Conservation (phyloP, 352 stramenopile genomes). For the Pythium angustatum region DNA sequence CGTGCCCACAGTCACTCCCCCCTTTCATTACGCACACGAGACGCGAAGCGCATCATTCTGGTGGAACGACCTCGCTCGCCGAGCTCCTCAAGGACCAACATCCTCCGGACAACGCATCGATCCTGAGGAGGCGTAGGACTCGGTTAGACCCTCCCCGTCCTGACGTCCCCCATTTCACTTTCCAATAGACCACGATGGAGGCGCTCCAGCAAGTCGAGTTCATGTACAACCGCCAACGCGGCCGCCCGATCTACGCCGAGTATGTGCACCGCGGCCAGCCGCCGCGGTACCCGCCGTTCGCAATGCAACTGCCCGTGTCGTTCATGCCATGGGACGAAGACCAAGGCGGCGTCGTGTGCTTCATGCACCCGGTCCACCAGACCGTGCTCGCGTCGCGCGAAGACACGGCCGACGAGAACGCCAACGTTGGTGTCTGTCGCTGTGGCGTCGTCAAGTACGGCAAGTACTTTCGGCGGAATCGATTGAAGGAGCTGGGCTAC, state of each 20-base stretch:
- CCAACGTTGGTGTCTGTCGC: constrained; percentile 64
- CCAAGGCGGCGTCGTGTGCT: constrained; percentile 63
- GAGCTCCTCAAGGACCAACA: constrained; percentile 1
- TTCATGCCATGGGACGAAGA: constrained; percentile 74
- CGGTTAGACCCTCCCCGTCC: background rate
- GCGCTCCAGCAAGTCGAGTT: constrained; percentile 68
- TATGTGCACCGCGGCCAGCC: constrained; percentile 68
- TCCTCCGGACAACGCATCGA: too few species aligned
- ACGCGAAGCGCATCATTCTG: constrained; percentile 31
- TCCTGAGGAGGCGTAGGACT: too few species aligned
- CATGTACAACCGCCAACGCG: constrained; percentile 69
- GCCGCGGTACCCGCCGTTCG: constrained; percentile 68
- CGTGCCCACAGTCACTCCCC: constrained; percentile 6
- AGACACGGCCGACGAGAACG: constrained; percentile 45
- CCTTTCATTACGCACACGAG: constrained; percentile 5
- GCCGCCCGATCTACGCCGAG: constrained; percentile 50
- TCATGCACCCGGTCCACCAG: constrained; percentile 51
- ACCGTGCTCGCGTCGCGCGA: constrained; percentile 41
- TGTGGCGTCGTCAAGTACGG: constrained; percentile 73
- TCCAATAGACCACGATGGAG: constrained; percentile 23
- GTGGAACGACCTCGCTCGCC: too few species aligned
- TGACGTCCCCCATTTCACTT: background rate
- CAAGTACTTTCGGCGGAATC: constrained; percentile 68
- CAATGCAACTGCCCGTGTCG: constrained; percentile 62
- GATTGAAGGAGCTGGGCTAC: constrained; percentile 26